phyloP scores from a whole-genome alignment of 108 stramenopile genomes.

The Cyclotella baltica region DNA sequence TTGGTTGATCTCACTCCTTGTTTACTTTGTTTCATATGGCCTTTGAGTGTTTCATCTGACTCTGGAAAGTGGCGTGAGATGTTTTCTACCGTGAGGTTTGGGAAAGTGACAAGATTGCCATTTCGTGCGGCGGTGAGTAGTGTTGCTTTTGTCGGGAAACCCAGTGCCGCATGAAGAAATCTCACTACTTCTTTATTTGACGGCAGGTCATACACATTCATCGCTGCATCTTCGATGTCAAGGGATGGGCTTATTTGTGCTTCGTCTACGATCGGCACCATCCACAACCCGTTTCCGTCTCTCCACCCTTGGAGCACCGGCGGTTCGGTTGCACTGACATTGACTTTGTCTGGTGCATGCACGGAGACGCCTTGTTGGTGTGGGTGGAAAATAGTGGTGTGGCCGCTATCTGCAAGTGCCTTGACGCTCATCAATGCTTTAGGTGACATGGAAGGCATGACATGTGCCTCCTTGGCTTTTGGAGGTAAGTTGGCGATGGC shows the following conservation, averaged over 20 bases:
- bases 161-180: background rate
- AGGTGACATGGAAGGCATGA: background rate
- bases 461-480: background rate
- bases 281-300: too few relatives aligned
- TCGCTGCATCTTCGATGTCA: background rate
- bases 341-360: background rate
- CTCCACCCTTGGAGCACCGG: too few relatives aligned
- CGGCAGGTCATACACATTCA: background rate
- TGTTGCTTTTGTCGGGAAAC: background rate
- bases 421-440: background rate
- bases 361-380: too few relatives aligned
- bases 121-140: background rate
- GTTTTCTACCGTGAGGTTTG: background rate
- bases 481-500: background rate
- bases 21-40: constrained; percentile 9
- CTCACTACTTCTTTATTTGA: background rate
- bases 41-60: too few relatives aligned
- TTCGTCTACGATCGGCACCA: too few relatives aligned
- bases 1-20: constrained; percentile 10
- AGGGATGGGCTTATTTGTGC: background rate
- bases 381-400: too few relatives aligned
- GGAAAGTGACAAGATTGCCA: too few relatives aligned
- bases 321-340: too few relatives aligned
- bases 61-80: background rate
- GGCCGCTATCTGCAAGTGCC: too few relatives aligned